Conservation (phyloP, 441 rosid genomes). For the Macaranga tanarius region DNA sequence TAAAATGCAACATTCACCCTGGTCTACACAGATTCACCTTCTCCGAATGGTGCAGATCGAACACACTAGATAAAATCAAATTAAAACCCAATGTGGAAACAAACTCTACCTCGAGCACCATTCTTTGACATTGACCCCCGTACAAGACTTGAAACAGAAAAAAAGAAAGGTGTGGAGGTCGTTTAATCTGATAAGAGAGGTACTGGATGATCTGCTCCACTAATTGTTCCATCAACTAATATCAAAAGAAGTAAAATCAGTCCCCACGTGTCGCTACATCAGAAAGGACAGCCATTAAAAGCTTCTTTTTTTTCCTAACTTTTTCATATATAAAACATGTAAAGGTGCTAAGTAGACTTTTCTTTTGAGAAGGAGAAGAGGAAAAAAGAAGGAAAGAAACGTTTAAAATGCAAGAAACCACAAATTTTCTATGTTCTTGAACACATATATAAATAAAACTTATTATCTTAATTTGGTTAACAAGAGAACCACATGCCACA, state of each 20-base stretch:
- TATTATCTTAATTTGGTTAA: conserved; percentile 14
- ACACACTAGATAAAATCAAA: not conserved
- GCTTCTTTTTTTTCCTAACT: not conserved
- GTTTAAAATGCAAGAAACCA: not conserved
- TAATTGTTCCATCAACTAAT: not conserved
- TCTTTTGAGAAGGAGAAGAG: not conserved
- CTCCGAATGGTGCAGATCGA: not conserved
- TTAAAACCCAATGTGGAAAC: not conserved
- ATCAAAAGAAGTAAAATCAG: not conserved
- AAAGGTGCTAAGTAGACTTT: conserved; percentile 8
- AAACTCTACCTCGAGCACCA: not conserved
- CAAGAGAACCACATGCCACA: not conserved
- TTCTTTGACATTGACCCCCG: not conserved
- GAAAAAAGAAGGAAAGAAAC: not conserved
- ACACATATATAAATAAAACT: not conserved
- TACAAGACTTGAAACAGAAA: not conserved
- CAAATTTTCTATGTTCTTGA: not conserved
- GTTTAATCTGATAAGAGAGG: not conserved
- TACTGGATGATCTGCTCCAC: not conserved
- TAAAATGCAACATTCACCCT: no score
- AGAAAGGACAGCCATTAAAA: not conserved
- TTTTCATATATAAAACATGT: not conserved
- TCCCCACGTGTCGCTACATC: not conserved
- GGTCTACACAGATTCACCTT: not conserved
- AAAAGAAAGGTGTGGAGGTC: not conserved